Evolutionary conservation across 106 monocot species (phyloP).

Genomic region (Acanthochlamys bracteata): DNA sequence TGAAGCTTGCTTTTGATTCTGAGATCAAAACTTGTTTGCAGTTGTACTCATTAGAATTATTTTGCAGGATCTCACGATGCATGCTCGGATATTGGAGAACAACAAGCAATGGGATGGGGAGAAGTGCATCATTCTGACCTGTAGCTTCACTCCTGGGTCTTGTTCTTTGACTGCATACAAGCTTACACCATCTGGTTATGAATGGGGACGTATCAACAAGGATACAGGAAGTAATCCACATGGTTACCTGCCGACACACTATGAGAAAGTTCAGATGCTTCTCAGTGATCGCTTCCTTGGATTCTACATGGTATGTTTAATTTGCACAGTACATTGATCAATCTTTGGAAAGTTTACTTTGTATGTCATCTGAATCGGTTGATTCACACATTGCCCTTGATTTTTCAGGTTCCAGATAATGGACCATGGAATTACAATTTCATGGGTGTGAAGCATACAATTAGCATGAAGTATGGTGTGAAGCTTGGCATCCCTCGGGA

Average conservation of each 20-base stretch:
- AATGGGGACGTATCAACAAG: slow-evolving; percentile 97
- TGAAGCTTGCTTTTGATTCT: not conserved
- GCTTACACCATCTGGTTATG: slow-evolving; percentile 91
- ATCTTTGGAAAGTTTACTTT: not conserved
- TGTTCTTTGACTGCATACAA: slow-evolving; percentile 98
- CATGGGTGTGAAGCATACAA: slow-evolving; percentile 97
- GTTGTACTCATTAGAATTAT: not conserved
- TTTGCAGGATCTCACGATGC: slow-evolving; percentile 77
- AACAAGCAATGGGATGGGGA: slow-evolving; percentile 99
- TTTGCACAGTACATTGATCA: not conserved
- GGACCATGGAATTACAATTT: slow-evolving; percentile 99
- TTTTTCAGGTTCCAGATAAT: slow-evolving; percentile 72
- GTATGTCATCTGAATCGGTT: not conserved
- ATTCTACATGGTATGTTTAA: slow-evolving; percentile 87
- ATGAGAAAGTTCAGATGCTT: slow-evolving; percentile 99
- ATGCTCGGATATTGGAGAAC: slow-evolving; percentile 89
- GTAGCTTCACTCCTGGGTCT: slow-evolving; percentile 99
- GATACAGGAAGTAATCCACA: slow-evolving; percentile 99
- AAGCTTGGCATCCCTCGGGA: slow-evolving; percentile 82
- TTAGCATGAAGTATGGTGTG: slow-evolving; percentile 74
- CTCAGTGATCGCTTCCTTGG: slow-evolving; percentile 97
- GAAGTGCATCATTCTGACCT: slow-evolving; percentile 90
- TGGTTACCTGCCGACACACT: slow-evolving; percentile 94
- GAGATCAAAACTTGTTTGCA: not conserved
- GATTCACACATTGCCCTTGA: not conserved